Evolutionary conservation across 768 basidiomycete species (phyloP).

Genomic region (Lactarius sanguifluus): DNA sequence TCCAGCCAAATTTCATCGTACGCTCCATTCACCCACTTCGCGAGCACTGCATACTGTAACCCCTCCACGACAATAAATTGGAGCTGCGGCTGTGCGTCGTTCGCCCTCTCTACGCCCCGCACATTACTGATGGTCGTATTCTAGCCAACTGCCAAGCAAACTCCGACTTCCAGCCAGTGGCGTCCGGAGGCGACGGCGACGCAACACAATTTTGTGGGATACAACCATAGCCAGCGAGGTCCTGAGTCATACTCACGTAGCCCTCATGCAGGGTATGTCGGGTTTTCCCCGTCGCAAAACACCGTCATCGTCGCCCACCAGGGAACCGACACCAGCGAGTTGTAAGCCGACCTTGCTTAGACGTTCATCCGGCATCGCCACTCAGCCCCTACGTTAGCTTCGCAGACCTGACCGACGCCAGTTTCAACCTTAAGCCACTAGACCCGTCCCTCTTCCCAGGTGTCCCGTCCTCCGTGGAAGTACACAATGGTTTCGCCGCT

Average conservation of each 20-base stretch:
- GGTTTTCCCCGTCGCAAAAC: conserved; percentile 45
- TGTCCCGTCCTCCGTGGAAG: conserved; percentile 41
- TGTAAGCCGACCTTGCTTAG: conserved; percentile 31
- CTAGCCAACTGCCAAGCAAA: conserved; percentile 50
- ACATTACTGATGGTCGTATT: not conserved
- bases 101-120: not conserved
- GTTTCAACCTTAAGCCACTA: conserved; percentile 39
- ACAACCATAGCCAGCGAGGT: not conserved
- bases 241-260: not conserved
- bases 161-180: conserved; percentile 47
- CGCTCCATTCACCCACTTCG: conserved; percentile 36
- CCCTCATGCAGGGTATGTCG: conserved; percentile 48
- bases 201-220: conserved; percentile 44
- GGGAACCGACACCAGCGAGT: conserved; percentile 37
- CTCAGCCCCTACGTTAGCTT: conserved; percentile 31
- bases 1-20: conserved; percentile 34
- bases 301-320: conserved; percentile 42
- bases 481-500: conserved; percentile 48
- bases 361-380: not conserved
- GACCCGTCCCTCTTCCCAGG: conserved; percentile 51
- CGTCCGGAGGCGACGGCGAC: conserved; percentile 48
- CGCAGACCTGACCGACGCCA: conserved; percentile 44
- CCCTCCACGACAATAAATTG: conserved; percentile 33
- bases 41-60: conserved; percentile 37
- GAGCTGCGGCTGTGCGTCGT: conserved; percentile 34